These are phyloP conservation scores for Avicennia marina DNA, from an alignment of 257 asterid genomes.

Conservation along the genomic window DNA sequence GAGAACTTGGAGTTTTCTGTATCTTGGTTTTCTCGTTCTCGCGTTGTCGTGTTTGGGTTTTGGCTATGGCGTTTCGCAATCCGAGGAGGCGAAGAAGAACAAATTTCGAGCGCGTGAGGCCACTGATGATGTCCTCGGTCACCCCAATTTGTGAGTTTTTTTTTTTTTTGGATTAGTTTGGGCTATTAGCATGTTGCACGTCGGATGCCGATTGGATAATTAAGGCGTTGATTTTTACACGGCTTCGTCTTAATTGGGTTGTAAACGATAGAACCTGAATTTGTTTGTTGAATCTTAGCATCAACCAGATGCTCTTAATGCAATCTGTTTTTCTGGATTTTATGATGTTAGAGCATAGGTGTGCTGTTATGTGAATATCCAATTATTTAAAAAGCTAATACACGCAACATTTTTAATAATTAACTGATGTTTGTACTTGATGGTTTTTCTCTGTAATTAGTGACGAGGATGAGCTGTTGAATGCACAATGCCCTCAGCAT, in stretches of 20 bases:
- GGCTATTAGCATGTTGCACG: constrained; percentile 3
- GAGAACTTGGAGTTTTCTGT: constrained; percentile 55
- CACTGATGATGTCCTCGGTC: constrained; percentile 81
- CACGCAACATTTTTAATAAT: too few species aligned
- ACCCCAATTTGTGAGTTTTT: constrained; percentile 73
- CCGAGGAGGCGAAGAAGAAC: constrained; percentile 62
- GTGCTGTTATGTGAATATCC: too few species aligned
- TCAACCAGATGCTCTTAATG: constrained; percentile 13
- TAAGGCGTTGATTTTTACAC: constrained; percentile 4
- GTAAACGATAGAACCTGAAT: neutral
- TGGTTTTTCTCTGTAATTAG: constrained; percentile 32
- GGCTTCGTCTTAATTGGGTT: constrained; percentile 8
- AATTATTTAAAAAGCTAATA: too few species aligned
- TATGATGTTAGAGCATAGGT: neutral
- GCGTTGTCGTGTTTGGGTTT: constrained; percentile 45
- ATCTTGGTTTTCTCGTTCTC: constrained; percentile 30
- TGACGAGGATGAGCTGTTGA: constrained; percentile 85
- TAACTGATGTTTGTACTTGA: neutral
- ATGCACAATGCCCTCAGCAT: constrained; percentile 92
- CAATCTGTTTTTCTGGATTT: neutral
- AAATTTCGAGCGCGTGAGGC: constrained; percentile 95
- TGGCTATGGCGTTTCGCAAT: constrained; percentile 51
- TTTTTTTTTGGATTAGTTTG: constrained; percentile 4
- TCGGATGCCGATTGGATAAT: neutral
- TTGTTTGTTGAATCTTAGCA: constrained; percentile 3